Evolutionary conservation across 1,284 basidiomycete genomes (phyloP).

Genomic region (Tausonia pullulans): DNA sequence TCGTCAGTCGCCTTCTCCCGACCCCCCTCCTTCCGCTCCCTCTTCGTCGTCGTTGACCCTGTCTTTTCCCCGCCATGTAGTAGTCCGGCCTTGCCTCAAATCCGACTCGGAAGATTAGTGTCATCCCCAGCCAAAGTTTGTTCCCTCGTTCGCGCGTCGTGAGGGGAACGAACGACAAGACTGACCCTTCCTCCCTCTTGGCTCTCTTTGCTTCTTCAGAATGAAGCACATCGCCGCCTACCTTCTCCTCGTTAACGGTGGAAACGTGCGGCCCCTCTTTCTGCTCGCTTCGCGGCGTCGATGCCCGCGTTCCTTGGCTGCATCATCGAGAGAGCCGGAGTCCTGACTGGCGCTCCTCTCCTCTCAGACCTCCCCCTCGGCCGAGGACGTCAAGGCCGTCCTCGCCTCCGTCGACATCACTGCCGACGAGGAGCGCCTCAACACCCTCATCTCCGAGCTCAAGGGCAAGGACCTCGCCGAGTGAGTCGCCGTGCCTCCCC

Average conservation of each 20-base stretch:
- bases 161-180: not conserved
- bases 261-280: conserved; percentile 44
- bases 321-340: too few relatives aligned
- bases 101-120: not conserved
- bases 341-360: not conserved
- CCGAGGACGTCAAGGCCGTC: conserved; percentile 80
- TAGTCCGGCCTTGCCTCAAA: conserved; percentile 11
- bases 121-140: conserved; percentile 3
- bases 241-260: conserved; percentile 91
- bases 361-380: conserved; percentile 55
- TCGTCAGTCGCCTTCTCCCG: too few relatives aligned
- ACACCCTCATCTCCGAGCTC: conserved; percentile 83
- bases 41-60: not conserved
- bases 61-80: not conserved
- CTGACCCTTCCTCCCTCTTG: not conserved
- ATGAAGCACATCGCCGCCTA: conserved; percentile 98
- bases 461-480: conserved; percentile 80
- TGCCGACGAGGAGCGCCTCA: conserved; percentile 70
- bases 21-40: not conserved
- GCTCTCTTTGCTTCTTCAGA: not conserved
- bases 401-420: conserved; percentile 82
- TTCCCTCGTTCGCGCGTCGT: not conserved
- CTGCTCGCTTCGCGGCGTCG: not conserved
- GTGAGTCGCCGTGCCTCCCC: conserved; percentile 38
- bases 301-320: too few relatives aligned